Base-by-base conservation (phyloP, 441 rosid species). In the Populus hybrid region DNA sequence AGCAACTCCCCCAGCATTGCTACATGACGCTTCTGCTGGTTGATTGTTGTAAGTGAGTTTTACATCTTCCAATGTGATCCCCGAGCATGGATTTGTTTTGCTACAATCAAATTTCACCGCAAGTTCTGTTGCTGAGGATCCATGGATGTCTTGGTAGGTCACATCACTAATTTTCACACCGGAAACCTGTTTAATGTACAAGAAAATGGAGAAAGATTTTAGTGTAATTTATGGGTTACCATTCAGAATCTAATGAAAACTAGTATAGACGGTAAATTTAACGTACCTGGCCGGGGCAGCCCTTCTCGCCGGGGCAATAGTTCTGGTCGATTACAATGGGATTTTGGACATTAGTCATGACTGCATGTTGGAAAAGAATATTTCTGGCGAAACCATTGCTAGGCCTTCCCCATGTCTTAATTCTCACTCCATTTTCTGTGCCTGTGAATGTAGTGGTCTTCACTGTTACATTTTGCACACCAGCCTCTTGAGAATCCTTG, bases 381-480 rank as follows among this genome's bases (percentile, higher is more conserved):
- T 85, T 79, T 71, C 76, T 86, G 0, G 86, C 94, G 40, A 85
- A 91, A 3, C 94, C 90, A 18, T 38, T 84, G 78, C 92, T 90
- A 2, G 87, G 85, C 76, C 88, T 84, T 10, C 86, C 94, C 94
- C 97, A 90, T 19, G 92, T 79, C 66, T 90, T 91, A 71, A 91
- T 91, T 75, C 96, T 85, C 16, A 88, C 86, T 1, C 97, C 97
- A 19, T 91, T 91, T 66, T 85, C 82, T 9, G 94, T 89, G 16
- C 90, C 94, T 0, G 82, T 81, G 75, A 90, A 87, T 63, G 87
- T 86, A 1, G 77, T 85, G 5, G 86, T 83, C 64, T 78, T 87
- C 0, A 92, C 89, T 1, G 94, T 92, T 35, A 92, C 88, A 19
- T 91, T 90, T 40, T 91, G 88, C 1, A 91, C 94, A 1, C 97